These are phyloP conservation scores for Acanthamoeba castellanii DNA, from an alignment of 208 protist species.

Conservation along the genomic window DNA sequence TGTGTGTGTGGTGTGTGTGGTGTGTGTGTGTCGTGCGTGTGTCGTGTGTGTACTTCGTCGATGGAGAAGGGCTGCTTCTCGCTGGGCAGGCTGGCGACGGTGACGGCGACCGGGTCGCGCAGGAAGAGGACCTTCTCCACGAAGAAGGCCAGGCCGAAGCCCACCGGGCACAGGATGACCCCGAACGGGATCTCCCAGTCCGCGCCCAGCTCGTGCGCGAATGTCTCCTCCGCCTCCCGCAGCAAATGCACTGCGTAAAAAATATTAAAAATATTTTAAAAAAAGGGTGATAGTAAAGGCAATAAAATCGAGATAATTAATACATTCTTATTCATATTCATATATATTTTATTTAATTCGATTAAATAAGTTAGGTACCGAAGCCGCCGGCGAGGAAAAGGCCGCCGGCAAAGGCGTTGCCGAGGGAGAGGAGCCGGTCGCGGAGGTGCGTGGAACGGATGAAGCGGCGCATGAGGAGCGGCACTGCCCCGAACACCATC, in stretches of 20 bases:
- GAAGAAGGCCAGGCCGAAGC: conserved; percentile 69
- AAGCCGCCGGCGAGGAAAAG: conserved; percentile 71
- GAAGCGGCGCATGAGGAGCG: conserved; percentile 46
- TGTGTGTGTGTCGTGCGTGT: not conserved
- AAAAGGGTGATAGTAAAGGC: no score
- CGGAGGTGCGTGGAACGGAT: not conserved
- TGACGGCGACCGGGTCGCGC: not conserved
- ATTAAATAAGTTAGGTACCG: not conserved
- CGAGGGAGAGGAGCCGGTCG: conserved; percentile 63
- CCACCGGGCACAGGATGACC: conserved; percentile 54
- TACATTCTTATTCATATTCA: conserved; percentile 6
- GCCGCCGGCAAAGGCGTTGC: conserved; percentile 71
- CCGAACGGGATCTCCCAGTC: conserved; percentile 33
- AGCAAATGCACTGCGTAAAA: conserved; percentile 65
- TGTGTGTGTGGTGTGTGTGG: no score
- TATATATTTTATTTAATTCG: not conserved
- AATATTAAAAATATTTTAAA: no score
- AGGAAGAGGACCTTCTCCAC: conserved; percentile 66
- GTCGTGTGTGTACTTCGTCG: not conserved
- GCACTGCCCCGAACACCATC: conserved; percentile 20
- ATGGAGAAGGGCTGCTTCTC: conserved; percentile 19
- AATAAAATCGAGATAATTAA: no score
- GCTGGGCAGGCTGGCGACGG: not conserved
- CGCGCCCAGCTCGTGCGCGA: conserved; percentile 32
- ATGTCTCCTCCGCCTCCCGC: conserved; percentile 64